A percentile compares a stretch with the other conserved stretches of the same genome.
phyloP scores from a whole-genome alignment of 73 alveolate species.

The Blepharisma stoltei region DNA sequence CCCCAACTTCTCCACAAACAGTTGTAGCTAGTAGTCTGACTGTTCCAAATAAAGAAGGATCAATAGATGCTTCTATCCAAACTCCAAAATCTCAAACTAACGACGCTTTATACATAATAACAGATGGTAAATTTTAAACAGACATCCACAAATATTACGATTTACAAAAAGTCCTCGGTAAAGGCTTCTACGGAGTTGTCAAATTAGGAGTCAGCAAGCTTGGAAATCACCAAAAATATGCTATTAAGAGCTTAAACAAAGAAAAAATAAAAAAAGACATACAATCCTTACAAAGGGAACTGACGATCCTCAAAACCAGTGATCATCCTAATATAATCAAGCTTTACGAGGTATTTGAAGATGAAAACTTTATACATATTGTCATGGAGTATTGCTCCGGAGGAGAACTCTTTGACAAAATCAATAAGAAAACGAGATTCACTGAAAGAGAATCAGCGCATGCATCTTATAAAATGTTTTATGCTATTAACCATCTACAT shows the following conservation, averaged over 20 bases:
- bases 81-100: no score
- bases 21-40: no score
- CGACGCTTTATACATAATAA: no score
- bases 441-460: slow-evolving; percentile 17
- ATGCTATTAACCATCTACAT: slow-evolving; percentile 63
- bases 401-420: slow-evolving; percentile 45
- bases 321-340: slow-evolving; percentile 69
- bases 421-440: slow-evolving; percentile 36
- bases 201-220: neutral
- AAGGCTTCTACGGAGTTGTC: slow-evolving; percentile 22
- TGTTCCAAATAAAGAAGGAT: no score
- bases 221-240: neutral
- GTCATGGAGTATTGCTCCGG: slow-evolving; percentile 63
- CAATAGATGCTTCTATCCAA: no score
- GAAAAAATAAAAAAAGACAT: slow-evolving; percentile 9
- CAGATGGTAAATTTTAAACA: neutral
- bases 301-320: slow-evolving; percentile 40
- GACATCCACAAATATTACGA: slow-evolving; percentile 23
- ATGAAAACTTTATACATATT: slow-evolving; percentile 50
- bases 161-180: slow-evolving; percentile 25
- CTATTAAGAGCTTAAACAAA: slow-evolving; percentile 12
- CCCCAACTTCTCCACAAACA: no score
- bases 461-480: slow-evolving; percentile 32
- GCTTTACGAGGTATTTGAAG: slow-evolving; percentile 52
- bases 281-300: slow-evolving; percentile 33